Base-by-base conservation (phyloP, 2,329 filamentous ascomycete genomes). In the Talaromyces sp. region DNA sequence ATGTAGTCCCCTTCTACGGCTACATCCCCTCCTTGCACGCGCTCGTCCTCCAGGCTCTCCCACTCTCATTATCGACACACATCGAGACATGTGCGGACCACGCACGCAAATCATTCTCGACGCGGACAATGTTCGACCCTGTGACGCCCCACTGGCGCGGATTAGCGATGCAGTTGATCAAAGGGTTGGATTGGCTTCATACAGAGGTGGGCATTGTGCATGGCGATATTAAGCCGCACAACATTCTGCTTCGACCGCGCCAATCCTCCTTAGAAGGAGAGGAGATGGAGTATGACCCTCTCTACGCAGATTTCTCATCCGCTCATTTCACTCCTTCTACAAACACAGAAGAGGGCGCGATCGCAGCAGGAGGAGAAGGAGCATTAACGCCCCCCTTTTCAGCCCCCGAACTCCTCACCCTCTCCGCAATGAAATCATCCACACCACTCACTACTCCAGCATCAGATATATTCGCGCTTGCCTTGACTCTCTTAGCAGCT, bases 301-400 rank as follows among this genome's bases (percentile, higher is more conserved):
- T 82, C 0, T 78, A 78, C 19, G 76, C 77, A 1, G 80, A 82
- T 68, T 82, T 82, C 61, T 82, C 80, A 1, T 81, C 80, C 1
- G 74, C 79, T 0, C 72, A 78, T 27, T 67, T 71, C 19, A 31
- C 25, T 6, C 10, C 49, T n/a, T 11, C 25, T 5, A 11, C 43
- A 27, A n/a, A 19, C 13, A 15, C 19, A 11, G 13, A 22, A 58
- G 69, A 66, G 53, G n/a, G n/a, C n/a, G n/a, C n/a, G n/a, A 69
- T 69, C 3, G 69, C 70, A 4, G 15, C 36, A 45, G 27, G 19
- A 29, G 25, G 27, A 17, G 40, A 40, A 38, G 79, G 78, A 1
- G 80, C 80, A 2, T 69, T 81, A 17, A 82, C 80, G 4, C 77
- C 77, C 1, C 79, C 79, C 1, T 82, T 81, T 60, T 77, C 80